A percentile compares a stretch with the other conserved stretches of the same genome.
These are phyloP conservation scores for Solanum hybrid DNA, from an alignment of 305 asterid genomes.

Conservation along the genomic window DNA sequence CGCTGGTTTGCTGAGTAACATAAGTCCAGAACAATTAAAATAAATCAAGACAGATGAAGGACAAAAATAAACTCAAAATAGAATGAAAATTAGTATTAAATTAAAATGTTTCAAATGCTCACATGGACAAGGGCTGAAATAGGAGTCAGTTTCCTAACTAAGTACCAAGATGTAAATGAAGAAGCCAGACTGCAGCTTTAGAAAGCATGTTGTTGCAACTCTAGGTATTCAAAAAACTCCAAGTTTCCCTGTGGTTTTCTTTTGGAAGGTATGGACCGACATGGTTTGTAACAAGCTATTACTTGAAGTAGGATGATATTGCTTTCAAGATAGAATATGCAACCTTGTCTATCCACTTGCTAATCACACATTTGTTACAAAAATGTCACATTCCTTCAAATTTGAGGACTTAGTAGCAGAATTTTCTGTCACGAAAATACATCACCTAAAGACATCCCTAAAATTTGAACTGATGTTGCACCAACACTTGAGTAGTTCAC, in stretches of 20 bases:
- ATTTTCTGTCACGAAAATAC: not conserved
- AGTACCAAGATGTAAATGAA: not conserved
- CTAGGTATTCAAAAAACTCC: not conserved
- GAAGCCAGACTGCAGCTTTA: not conserved
- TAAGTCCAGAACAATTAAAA: not conserved
- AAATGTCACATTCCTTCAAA: not conserved
- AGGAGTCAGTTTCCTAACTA: not conserved
- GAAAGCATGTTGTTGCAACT: not conserved
- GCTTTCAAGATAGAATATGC: not conserved
- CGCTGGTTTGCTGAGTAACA: constrained; percentile 32
- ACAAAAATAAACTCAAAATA: not conserved
- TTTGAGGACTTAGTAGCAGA: not conserved
- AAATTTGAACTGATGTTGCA: not conserved
- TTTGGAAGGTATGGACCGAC: constrained; percentile 2
- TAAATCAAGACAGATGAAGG: not conserved
- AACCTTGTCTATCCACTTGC: not conserved
- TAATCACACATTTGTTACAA: not conserved
- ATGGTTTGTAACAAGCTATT: not conserved
- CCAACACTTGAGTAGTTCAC: not conserved
- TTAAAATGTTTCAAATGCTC: not conserved
- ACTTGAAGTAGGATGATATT: not conserved
- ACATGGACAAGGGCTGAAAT: not conserved
- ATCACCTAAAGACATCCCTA: not conserved
- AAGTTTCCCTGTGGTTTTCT: not conserved
- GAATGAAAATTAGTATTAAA: not conserved